phyloP scores from a whole-genome alignment of 805 yeast species.

The Candida boleticola region DNA sequence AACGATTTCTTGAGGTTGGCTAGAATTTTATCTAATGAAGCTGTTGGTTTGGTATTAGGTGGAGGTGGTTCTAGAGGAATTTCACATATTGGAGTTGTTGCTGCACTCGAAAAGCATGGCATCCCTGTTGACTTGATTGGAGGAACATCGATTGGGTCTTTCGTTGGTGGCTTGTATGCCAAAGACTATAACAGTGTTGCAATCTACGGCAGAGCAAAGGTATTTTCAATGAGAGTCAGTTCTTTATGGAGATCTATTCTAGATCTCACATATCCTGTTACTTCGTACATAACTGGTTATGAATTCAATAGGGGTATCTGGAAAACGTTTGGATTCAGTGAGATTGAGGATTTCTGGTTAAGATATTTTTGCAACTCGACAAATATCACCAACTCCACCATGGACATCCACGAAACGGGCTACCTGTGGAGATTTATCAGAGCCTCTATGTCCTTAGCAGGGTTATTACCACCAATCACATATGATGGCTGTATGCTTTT shows the following conservation, averaged over 20 bases:
- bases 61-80: conserved; percentile 98
- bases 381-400: conserved; percentile 88
- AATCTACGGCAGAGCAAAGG: conserved; percentile 84
- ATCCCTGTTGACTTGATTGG: conserved; percentile 93
- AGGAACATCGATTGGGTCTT: conserved; percentile 95
- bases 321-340: conserved; percentile 88
- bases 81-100: conserved; percentile 87
- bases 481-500: conserved; percentile 89
- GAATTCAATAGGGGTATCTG: conserved; percentile 97
- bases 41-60: conserved; percentile 90
- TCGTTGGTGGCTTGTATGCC: conserved; percentile 94
- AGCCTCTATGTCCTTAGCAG: conserved; percentile 96
- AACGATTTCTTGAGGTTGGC: conserved; percentile 90
- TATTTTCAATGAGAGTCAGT: conserved; percentile 77
- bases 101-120: conserved; percentile 86
- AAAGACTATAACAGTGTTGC: conserved; percentile 89
- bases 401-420: conserved; percentile 92
- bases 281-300: conserved; percentile 95
- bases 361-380: conserved; percentile 88
- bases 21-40: conserved; percentile 85
- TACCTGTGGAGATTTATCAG: conserved; percentile 94
- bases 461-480: conserved; percentile 83
- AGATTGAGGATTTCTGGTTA: conserved; percentile 96
- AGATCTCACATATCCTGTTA: conserved; percentile 89
- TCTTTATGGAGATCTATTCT: conserved; percentile 81